These are phyloP conservation scores for Neophaeococcomyces aloes DNA, from an alignment of 2,329 filamentous ascomycete species.

Conservation along the genomic window DNA sequence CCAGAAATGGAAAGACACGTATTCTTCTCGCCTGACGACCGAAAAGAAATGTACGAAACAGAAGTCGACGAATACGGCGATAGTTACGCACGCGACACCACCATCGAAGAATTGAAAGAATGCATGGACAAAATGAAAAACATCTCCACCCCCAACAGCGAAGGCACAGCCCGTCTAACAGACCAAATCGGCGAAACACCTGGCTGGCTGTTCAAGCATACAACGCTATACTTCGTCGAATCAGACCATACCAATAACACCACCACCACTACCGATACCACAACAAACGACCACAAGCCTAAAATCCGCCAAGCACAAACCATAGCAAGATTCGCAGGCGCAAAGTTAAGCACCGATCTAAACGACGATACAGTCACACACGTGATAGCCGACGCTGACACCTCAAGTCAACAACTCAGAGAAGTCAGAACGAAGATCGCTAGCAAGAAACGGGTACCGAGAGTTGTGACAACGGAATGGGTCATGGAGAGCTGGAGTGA, in stretches of 20 bases:
- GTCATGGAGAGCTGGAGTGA: constrained; percentile 71
- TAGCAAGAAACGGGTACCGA: constrained; percentile 44
- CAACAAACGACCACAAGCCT: constrained; percentile 22
- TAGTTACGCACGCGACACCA: constrained; percentile 65
- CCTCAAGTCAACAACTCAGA: constrained; percentile 25
- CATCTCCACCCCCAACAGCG: constrained; percentile 11
- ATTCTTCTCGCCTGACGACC: constrained; percentile 53
- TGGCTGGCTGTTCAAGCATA: constrained; percentile 3
- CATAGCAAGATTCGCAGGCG: constrained; percentile 60
- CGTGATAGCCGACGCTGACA: constrained; percentile 45
- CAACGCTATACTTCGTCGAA: constrained; percentile 26
- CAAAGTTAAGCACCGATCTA: constrained; percentile 43
- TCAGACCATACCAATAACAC: not conserved
- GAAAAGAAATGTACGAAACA: constrained; percentile 36
- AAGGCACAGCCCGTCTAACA: constrained; percentile 47
- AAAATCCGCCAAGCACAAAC: constrained; percentile 37
- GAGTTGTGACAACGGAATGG: constrained; percentile 63
- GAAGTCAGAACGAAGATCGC: constrained; percentile 25
- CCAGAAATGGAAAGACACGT: constrained; percentile 57
- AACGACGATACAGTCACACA: constrained; percentile 57
- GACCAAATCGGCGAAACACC: constrained; percentile 41
- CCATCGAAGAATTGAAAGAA: constrained; percentile 48
- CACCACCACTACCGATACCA: constrained; percentile 19
- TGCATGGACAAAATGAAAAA: constrained; percentile 16
- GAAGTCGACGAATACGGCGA: constrained; percentile 72